A percentile compares a stretch with the other conserved stretches of the same genome.
phyloP scores from a whole-genome alignment of 495 filamentous ascomycete species.

The Terfezia claveryi region DNA sequence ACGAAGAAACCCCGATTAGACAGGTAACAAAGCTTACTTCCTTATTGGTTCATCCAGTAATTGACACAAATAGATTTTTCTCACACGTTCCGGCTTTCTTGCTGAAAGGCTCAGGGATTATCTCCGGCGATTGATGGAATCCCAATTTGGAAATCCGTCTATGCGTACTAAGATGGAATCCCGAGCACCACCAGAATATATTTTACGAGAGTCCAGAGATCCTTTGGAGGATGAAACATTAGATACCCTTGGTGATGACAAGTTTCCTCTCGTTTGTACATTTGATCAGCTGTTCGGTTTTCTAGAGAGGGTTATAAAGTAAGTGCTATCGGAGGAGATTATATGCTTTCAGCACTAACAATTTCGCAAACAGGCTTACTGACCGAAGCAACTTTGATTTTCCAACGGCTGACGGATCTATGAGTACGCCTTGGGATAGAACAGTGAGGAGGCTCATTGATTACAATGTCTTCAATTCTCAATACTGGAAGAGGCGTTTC shows the following conservation, averaged over 20 bases:
- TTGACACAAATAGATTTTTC: conserved; percentile 14
- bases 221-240: not conserved
- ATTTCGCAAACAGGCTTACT: too few relatives aligned
- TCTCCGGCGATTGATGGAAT: conserved; percentile 18
- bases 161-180: too few relatives aligned
- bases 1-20: not conserved
- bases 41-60: too few relatives aligned
- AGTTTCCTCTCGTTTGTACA: not conserved
- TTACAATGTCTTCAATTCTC: too few relatives aligned
- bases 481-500: too few relatives aligned
- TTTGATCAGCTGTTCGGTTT: not conserved
- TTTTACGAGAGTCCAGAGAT: not conserved
- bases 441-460: too few relatives aligned
- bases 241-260: not conserved
- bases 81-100: conserved; percentile 22
- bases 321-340: too few relatives aligned
- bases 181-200: not conserved
- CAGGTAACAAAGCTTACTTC: not conserved
- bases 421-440: too few relatives aligned
- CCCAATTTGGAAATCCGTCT: not conserved
- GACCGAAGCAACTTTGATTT: too few relatives aligned
- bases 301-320: not conserved
- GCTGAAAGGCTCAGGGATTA: conserved; percentile 21
- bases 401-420: too few relatives aligned
- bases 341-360: too few relatives aligned